Percentiles rank a stretch among this genome's conserved stretches.
Conservation (phyloP, 2,329 filamentous ascomycete species). For the Hymenoscyphus scutula region DNA sequence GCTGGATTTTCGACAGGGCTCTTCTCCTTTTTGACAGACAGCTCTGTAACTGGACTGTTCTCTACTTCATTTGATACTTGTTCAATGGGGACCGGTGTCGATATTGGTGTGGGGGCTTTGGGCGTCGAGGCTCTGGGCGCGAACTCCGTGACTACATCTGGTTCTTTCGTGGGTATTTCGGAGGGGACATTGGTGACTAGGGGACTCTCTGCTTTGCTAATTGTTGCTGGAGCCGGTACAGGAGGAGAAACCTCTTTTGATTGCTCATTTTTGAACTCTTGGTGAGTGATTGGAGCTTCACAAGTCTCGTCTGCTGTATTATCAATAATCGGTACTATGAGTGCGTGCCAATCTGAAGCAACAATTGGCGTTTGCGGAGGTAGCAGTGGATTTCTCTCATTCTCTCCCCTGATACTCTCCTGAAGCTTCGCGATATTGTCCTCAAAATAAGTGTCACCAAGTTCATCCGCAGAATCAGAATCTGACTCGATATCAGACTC, state of each 20-base stretch:
- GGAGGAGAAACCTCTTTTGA: background rate
- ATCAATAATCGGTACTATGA: constrained; percentile 21
- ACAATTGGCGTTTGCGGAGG: constrained; percentile 14
- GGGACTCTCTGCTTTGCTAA: constrained; percentile 7
- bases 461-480: constrained; percentile 35
- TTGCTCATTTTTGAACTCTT: constrained; percentile 11
- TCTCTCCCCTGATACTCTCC: constrained; percentile 23
- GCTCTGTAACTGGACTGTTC: background rate
- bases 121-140: background rate
- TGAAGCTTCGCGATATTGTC: constrained; percentile 32
- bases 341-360: constrained; percentile 22
- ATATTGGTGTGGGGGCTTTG: background rate
- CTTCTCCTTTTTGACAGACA: background rate
- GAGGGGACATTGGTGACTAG: background rate
- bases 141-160: background rate
- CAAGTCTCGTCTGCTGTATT: constrained; percentile 20
- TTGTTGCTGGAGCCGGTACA: constrained; percentile 1
- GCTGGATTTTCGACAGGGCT: background rate
- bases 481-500: constrained; percentile 26
- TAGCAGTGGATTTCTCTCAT: constrained; percentile 25
- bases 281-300: constrained; percentile 16
- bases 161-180: background rate
- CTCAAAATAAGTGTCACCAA: constrained; percentile 36
- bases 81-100: background rate
- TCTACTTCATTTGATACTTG: background rate